Evolutionary conservation across 2,329 filamentous ascomycete species (phyloP).

Genomic region (Rhynchosporium graminicola): DNA sequence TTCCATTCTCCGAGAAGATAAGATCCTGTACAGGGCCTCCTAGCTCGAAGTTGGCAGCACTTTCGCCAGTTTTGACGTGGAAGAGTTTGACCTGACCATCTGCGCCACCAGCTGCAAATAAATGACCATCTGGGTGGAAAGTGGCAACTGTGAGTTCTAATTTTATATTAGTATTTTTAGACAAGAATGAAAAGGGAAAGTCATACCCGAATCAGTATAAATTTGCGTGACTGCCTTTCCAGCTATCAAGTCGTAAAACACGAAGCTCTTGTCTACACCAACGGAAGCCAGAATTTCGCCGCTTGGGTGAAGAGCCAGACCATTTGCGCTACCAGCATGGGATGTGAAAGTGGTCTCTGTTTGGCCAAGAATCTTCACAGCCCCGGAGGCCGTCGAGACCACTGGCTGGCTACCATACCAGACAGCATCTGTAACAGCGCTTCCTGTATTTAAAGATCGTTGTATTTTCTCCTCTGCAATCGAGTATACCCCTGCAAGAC

Average conservation of each 20-base stretch:
- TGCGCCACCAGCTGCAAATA: conserved; percentile 81
- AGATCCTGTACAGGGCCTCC: conserved; percentile 73
- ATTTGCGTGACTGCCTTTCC: conserved; percentile 73
- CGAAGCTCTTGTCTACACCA: conserved; percentile 87
- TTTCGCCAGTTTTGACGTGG: conserved; percentile 77
- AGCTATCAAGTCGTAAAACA: conserved; percentile 77
- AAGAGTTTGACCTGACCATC: conserved; percentile 85
- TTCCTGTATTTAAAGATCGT: conserved; percentile 42
- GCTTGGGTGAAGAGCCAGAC: conserved; percentile 78
- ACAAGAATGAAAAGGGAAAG: not conserved
- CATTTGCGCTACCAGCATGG: conserved; percentile 80
- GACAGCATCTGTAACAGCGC: conserved; percentile 57
- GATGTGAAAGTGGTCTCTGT: conserved; percentile 69
- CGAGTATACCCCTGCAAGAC: conserved; percentile 73
- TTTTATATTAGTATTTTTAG: conserved; percentile 18
- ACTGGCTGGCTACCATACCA: conserved; percentile 45
- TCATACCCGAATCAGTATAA: conserved; percentile 77
- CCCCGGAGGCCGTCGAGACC: conserved; percentile 46
- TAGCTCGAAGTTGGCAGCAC: conserved; percentile 72
- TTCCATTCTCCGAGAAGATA: conserved; percentile 93
- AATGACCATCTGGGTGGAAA: conserved; percentile 96
- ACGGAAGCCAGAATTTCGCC: conserved; percentile 83
- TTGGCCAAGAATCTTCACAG: conserved; percentile 75
- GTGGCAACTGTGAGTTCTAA: conserved; percentile 61
- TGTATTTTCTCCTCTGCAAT: conserved; percentile 73